A percentile compares a stretch with the other conserved stretches of the same genome.
phyloP scores from a whole-genome alignment of 352 stramenopile genomes.

The Elongisporangium senticosum region DNA sequence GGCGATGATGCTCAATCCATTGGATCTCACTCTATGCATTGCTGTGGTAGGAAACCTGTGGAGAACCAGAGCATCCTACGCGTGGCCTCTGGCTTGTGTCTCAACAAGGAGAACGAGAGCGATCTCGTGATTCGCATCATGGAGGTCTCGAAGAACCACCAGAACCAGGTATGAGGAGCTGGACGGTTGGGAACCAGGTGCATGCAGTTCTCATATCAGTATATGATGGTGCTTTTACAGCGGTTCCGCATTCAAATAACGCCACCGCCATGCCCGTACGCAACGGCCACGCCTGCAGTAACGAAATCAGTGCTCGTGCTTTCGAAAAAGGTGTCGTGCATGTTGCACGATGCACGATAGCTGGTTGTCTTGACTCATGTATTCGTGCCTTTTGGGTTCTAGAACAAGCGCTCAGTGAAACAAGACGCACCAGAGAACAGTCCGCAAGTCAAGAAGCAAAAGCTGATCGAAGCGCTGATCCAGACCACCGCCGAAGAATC shows the following conservation, averaged over 20 bases:
- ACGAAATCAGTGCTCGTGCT: slow-evolving; percentile 53
- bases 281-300: slow-evolving; percentile 23
- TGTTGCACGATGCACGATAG: not conserved
- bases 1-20: not conserved
- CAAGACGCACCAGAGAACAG: slow-evolving; percentile 22
- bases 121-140: slow-evolving; percentile 60
- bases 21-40: slow-evolving; percentile 1
- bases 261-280: slow-evolving; percentile 30
- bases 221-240: slow-evolving; percentile 13
- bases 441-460: slow-evolving; percentile 40
- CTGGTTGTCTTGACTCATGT: not conserved
- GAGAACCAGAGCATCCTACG: slow-evolving; percentile 76
- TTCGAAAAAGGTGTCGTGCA: slow-evolving; percentile 47
- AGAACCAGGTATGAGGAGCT: slow-evolving; percentile 52
- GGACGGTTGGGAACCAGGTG: not conserved
- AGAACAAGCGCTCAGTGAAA: slow-evolving; percentile 70
- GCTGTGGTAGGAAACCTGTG: slow-evolving; percentile 39
- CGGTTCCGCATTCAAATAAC: slow-evolving; percentile 55
- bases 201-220: not conserved
- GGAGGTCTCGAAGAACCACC: slow-evolving; percentile 80
- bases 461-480: slow-evolving; percentile 7
- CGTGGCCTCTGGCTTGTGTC: slow-evolving; percentile 50
- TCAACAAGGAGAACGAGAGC: slow-evolving; percentile 50
- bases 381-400: not conserved
- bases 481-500: not conserved